Evolutionary conservation across 116 monocot species (phyloP), one percentile per base, ranked within the genome.

Genomic region (Cymodocea nodosa): DNA sequence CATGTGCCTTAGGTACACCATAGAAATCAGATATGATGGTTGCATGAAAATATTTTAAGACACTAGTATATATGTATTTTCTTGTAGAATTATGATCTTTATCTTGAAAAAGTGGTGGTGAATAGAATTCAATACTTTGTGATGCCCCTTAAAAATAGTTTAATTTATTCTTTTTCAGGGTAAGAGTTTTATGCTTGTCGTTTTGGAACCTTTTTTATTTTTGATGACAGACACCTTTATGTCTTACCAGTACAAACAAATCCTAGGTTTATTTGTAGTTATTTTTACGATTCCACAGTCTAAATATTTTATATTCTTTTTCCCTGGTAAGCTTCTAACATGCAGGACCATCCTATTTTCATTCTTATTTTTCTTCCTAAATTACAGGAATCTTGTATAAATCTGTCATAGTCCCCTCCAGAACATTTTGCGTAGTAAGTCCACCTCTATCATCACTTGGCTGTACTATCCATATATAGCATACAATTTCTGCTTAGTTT

Each of bases 391-490:
- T 81, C 57, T 75, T 95, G 59, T 95, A 90, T 59, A 90, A 83
- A 79, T 75, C 95, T 59, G 79, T 75, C 65, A 87, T 95, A 66
- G 80, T 90, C 56, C 91, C 90, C 52, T 95, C 95, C 13, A 71
- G 79, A 71, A 95, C 95, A 71, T 90, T 90, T 82, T 90, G 90
- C 73, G 64, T 95, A 75, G 95, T 95, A 95, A 58, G 85, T 81
- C 30, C 52, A 34, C 10, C 15, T 61, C 25, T 23, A 25, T 35
- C 52, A 59, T 44, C 16, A 56, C 40, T 23, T 59, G n/a, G 39
- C 17, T 25, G 19, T 24, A 49, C 19, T n/a, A 59, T 56, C 18
- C 13, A 44, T n/a, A 59, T 56, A 5, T 4, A 44, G 7, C 37
- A 5, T 35, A 15, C 1, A 12, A 24, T 48, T 59, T 49, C 37